Evolutionary conservation across 2,329 filamentous ascomycete species (phyloP), one percentile per base, ranked within the genome.

Genomic region (Penicillium crustosum): DNA sequence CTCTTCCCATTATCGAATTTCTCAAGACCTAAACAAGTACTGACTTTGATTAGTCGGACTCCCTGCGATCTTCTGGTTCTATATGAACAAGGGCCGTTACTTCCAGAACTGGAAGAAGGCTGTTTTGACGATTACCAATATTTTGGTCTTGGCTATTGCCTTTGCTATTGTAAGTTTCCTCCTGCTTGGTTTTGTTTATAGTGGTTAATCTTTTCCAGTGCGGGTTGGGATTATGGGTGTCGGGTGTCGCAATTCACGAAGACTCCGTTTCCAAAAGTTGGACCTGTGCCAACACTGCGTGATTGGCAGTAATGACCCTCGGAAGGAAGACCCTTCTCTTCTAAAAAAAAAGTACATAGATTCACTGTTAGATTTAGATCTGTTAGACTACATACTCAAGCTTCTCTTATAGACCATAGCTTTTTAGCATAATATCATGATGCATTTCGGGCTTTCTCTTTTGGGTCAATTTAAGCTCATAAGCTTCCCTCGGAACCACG

Each of bases 31-130:
- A 10, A 27, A 15, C 15, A 9, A 41, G 8, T 49, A 25, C 60
- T 69, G 49, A 67, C 36, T 6, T 35, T 19, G 1, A 6, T 29
- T 45, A 70, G 68, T 77, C 61, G 77, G 78, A 1, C 65, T 82
- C 5, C 76, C 66, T 48, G 72, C 69, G 5, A 61, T 75, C 44
- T 74, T 74, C 59, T 75, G 73, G 73, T 61, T 74, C 44, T 64
- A 71, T 57, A 63, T 75, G 61, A 73, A 74, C 58, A 55, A 57
- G n/a, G 71, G 72, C 8, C 62, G 66, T 41, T 73, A 68, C 54
- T 69, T 70, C 53, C 66, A 62, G 23, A 66, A 68, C 42, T 65
- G 60, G 55, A 68, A 63, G 55, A 75, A 73, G 65, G 57, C 64
- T 6, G 53, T 50, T 27, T 55, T 73, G 55, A 69, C 67, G 0